Conservation (phyloP, 2,329 filamentous ascomycete genomes). For the Fusarium oligoseptatum region DNA sequence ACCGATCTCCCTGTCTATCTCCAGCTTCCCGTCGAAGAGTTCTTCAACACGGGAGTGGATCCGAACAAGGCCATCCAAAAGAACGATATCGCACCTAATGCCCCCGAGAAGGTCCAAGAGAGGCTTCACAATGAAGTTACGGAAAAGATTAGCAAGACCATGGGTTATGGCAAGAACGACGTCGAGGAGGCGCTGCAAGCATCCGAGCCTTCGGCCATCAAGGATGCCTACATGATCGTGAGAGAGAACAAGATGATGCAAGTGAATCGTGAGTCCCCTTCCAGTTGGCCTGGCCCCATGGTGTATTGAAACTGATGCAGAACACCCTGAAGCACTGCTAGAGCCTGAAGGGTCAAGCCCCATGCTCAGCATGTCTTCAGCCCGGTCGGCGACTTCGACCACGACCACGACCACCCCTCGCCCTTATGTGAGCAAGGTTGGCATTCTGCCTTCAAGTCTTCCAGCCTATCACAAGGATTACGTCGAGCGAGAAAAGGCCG, state of each 20-base stretch:
- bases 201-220: conserved; percentile 96
- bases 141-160: conserved; percentile 95
- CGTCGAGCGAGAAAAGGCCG: conserved; percentile 78
- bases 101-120: conserved; percentile 83
- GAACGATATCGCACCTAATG: conserved; percentile 82
- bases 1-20: conserved; percentile 90
- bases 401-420: conserved; percentile 61
- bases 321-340: conserved; percentile 51
- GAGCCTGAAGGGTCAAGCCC: conserved; percentile 61
- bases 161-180: conserved; percentile 96
- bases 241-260: conserved; percentile 98
- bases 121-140: conserved; percentile 93
- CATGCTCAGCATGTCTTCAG: conserved; percentile 67
- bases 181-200: conserved; percentile 94
- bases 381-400: conserved; percentile 65
- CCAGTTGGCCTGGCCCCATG: not conserved
- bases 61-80: conserved; percentile 91
- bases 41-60: conserved; percentile 93
- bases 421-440: conserved; percentile 84
- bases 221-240: conserved; percentile 98
- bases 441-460: conserved; percentile 90
- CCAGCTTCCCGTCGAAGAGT: conserved; percentile 88
- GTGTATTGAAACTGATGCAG: conserved; percentile 50
- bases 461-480: conserved; percentile 92
- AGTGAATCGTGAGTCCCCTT: conserved; percentile 79